Base-by-base conservation (phyloP, 2,329 filamentous ascomycete genomes). In the Polytolypa hystricis region DNA sequence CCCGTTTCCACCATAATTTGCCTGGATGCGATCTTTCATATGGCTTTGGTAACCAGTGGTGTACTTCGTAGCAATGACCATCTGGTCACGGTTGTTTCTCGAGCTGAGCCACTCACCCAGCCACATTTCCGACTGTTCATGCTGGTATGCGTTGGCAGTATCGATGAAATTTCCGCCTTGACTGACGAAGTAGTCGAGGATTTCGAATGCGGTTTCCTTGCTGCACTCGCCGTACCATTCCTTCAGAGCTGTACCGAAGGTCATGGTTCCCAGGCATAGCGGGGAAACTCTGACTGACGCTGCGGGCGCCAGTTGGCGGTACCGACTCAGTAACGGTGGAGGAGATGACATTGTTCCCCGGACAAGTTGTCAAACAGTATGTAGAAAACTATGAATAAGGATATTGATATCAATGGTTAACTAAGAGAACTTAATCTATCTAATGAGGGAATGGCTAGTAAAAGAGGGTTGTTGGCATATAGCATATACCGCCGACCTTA, bases 271-370 rank as follows among this genome's bases (percentile, higher is more conserved):
- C 4, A 62, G 47, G 29, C 56, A 57, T n/a, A 84, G 54, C 4
- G 79, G 79, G 43, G 73, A 79, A n/a, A 83, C 78, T 19, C 76
- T 66, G 15, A 84, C 66, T 0, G 71, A 69, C 2, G 81, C 79
- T 0, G 69, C 73, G 6, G 79, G 77, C 1, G 79, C 73, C 10
- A 85, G 69, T 30, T 83, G 57, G 5, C 79, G 74, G 48, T 82
- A 80, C 35, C 74, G 70, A 41, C 66, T 75, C 44, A 84, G 58
- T 3, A 33, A 18, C 9, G 31, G 31, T 33, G 31, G 14, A 11
- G 31, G 19, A n/a, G 31, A 18, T 33, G 31, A 25, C 21, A 25
- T 25, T 25, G 21, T 25, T n/a, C n/a, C n/a, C n/a, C n/a, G n/a
- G n/a, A n/a, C n/a, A n/a, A n/a, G n/a, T n/a, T n/a, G n/a, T n/a